Conservation (phyloP, 768 basidiomycete genomes). For the Lanmaoa pseudosensibilis region DNA sequence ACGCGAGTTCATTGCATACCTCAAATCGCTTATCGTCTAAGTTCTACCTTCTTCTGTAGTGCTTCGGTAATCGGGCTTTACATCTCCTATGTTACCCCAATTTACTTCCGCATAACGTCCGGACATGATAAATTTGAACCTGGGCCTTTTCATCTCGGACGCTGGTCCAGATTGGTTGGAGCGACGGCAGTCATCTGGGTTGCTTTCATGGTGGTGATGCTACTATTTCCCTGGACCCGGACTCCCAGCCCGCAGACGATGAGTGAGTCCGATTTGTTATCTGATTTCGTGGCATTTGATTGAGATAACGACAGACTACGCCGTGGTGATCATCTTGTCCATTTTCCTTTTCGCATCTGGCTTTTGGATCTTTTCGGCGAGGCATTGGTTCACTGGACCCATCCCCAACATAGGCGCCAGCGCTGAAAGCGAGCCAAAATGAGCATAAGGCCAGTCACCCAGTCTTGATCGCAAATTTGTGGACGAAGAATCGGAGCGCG, state of each 20-base stretch:
- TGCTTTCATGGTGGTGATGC: conserved; percentile 34
- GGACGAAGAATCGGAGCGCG: not conserved
- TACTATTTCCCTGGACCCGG: conserved; percentile 35
- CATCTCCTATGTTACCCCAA: conserved; percentile 39
- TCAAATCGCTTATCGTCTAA: not conserved
- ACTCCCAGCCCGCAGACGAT: conserved; percentile 26
- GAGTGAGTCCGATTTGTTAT: conserved; percentile 29
- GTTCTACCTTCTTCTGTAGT: conserved; percentile 8
- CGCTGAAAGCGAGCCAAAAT: conserved; percentile 6
- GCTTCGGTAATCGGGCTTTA: conserved; percentile 37
- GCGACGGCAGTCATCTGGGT: conserved; percentile 33
- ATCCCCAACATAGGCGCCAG: conserved; percentile 28
- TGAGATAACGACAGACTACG: conserved; percentile 14
- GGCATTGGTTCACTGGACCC: conserved; percentile 37
- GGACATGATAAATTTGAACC: conserved; percentile 35
- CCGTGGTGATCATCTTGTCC: conserved; percentile 31
- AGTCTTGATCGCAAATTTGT: not conserved
- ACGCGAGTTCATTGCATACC: not conserved
- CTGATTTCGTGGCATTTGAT: not conserved
- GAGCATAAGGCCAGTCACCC: not conserved
- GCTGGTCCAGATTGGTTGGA: conserved; percentile 33
- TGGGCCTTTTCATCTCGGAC: conserved; percentile 36
- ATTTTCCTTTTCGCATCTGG: conserved; percentile 33
- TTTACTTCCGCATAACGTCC: conserved; percentile 37
- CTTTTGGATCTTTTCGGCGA: conserved; percentile 37